These are phyloP conservation scores for Rhodomyrtus psidioides DNA, from an alignment of 441 rosid genomes.

Conservation along the genomic window DNA sequence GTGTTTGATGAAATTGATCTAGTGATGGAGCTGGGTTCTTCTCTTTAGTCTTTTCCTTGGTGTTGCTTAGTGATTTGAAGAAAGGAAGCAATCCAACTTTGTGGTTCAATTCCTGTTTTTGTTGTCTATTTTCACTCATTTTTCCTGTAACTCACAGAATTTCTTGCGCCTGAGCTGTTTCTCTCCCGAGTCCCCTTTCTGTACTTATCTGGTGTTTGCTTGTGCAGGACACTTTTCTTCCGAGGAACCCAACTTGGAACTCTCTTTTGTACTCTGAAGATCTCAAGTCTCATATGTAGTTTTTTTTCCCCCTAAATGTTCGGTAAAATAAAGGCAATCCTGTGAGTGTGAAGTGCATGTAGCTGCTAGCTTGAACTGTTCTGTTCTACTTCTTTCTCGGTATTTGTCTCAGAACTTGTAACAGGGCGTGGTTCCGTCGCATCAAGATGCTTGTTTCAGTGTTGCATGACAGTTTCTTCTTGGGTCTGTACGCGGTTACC, in stretches of 20 bases:
- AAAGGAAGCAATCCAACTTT: not conserved
- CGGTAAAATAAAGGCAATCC: not conserved
- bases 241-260: conserved; percentile 47
- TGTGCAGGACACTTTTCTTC: conserved; percentile 64
- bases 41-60: not conserved
- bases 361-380: not conserved
- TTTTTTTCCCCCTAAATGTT: not conserved
- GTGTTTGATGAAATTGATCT: not conserved
- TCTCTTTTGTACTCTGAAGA: conserved; percentile 37
- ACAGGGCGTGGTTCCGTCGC: not conserved
- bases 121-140: not conserved
- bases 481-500: not conserved
- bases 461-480: not conserved
- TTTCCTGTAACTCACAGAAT: not conserved
- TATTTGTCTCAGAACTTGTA: not conserved
- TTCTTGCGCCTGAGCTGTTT: not conserved
- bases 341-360: not conserved
- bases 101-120: not conserved
- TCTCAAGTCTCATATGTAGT: conserved; percentile 30
- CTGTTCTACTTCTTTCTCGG: not conserved
- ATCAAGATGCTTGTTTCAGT: not conserved
- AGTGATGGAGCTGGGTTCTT: not conserved
- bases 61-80: not conserved
- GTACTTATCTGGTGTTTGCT: not conserved
- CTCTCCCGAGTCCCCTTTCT: not conserved